phyloP scores from a whole-genome alignment of 2,329 filamentous ascomycete species.

The Xylariaceae sp. region DNA sequence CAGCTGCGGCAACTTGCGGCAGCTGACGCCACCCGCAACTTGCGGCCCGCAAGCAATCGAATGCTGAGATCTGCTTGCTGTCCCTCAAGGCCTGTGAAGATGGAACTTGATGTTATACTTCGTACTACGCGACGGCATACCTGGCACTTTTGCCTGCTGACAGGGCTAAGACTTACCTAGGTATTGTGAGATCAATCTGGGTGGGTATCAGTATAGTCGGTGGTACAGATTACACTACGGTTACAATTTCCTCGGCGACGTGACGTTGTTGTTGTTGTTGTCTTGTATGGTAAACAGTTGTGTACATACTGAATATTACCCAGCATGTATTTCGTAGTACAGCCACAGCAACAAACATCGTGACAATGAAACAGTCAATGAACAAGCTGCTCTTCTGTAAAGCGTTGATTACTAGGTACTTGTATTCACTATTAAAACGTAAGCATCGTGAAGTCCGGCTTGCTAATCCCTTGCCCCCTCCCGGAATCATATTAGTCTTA shows the following conservation, averaged over 20 bases:
- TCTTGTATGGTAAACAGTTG: no score
- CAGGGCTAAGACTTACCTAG: no score
- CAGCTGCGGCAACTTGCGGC: background rate
- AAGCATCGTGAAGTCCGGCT: conserved; percentile 26
- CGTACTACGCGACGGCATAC: no score
- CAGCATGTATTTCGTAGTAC: background rate
- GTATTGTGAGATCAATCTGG: no score
- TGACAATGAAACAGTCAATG: background rate
- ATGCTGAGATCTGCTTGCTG: background rate
- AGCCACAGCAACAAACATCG: background rate
- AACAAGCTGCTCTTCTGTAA: background rate
- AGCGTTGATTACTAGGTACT: conserved; percentile 22
- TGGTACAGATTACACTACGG: no score
- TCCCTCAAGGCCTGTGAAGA: no score
- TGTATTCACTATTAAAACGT: conserved; percentile 29
- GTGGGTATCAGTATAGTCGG: no score
- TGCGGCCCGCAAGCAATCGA: background rate
- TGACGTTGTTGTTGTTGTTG: no score
- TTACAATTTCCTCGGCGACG: no score
- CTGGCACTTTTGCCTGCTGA: no score
- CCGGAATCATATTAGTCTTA: conserved; percentile 25
- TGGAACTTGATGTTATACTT: no score
- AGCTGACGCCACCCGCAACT: background rate
- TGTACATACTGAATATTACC: background rate
- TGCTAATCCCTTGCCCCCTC: conserved; percentile 23